A percentile compares a stretch with the other conserved stretches of the same genome.
Evolutionary conservation across 208 protist genomes (phyloP).

Genomic region (Acanthamoeba castellanii): DNA sequence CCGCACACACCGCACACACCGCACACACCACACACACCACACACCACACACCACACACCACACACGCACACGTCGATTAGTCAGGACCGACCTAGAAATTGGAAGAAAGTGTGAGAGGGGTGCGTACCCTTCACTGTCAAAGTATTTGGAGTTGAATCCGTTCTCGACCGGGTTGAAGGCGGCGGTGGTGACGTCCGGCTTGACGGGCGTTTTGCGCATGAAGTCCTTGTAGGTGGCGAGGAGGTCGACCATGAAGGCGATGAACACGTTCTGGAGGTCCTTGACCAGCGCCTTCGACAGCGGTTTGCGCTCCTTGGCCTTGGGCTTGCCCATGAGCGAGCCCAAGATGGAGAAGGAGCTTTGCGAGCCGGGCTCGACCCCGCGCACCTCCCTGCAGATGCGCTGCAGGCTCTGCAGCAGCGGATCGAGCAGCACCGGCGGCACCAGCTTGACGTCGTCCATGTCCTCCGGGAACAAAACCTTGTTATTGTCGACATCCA

Average conservation of each 20-base stretch:
- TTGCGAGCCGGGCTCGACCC: neutral
- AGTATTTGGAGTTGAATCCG: neutral
- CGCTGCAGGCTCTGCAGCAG: constrained; percentile 19
- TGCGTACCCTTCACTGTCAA: neutral
- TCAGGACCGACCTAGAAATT: neutral
- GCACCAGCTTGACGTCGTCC: constrained; percentile 23
- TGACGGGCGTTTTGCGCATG: neutral
- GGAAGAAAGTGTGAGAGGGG: neutral
- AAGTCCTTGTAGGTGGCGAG: constrained; percentile 56
- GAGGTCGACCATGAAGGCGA: constrained; percentile 70
- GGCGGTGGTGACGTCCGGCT: neutral
- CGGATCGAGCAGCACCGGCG: neutral
- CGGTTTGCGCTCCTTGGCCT: neutral
- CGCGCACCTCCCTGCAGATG: constrained; percentile 5
- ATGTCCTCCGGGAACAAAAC: neutral
- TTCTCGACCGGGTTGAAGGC: neutral
- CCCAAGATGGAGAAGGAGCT: constrained; percentile 12
- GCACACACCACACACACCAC: no score
- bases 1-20: no score
- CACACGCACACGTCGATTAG: neutral
- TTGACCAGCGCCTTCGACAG: constrained; percentile 46
- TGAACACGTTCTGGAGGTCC: constrained; percentile 64
- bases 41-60: no score
- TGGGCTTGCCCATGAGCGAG: neutral
- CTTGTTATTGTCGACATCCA: constrained; percentile 73